Percentiles rank a stretch among this genome's conserved stretches.
These are phyloP conservation scores for Santalum album DNA, from an alignment of 164 flowering plant genomes.

Conservation along the genomic window DNA sequence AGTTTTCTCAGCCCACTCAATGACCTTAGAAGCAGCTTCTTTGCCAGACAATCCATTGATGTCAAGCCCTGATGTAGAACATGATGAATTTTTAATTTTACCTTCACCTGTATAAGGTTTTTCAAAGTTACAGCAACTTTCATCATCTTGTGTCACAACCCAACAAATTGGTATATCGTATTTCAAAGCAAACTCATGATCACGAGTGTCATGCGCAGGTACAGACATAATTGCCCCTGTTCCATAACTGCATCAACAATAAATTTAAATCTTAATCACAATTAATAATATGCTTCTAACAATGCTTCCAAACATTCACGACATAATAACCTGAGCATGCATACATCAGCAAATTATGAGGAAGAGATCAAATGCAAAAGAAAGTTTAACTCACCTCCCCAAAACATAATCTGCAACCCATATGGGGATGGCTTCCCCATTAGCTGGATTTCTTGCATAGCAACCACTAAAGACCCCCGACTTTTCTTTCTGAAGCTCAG, in stretches of 20 bases:
- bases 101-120: conserved; percentile 75
- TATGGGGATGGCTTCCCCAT: conserved; percentile 79
- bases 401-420: conserved; percentile 98
- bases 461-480: conserved; percentile 87
- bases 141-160: conserved; percentile 60
- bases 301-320: too few species aligned
- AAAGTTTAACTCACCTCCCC: conserved; percentile 51
- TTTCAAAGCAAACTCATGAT: conserved; percentile 80
- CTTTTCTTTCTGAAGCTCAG: conserved; percentile 96
- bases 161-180: conserved; percentile 55
- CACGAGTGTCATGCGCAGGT: conserved; percentile 93
- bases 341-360: background rate
- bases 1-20: conserved; percentile 73
- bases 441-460: conserved; percentile 85
- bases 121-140: conserved; percentile 22
- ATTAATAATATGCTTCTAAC: too few species aligned
- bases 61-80: conserved; percentile 43
- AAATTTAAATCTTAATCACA: too few species aligned
- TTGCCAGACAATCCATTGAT: conserved; percentile 66
- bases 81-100: conserved; percentile 59
- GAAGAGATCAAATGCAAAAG: background rate
- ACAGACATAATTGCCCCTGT: conserved; percentile 99
- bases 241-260: conserved; percentile 64
- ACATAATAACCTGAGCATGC: background rate
- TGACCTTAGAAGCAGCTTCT: conserved; percentile 65